Base-by-base conservation (phyloP, 139 green algal genomes). In the Chlamydomonas sp. region DNA sequence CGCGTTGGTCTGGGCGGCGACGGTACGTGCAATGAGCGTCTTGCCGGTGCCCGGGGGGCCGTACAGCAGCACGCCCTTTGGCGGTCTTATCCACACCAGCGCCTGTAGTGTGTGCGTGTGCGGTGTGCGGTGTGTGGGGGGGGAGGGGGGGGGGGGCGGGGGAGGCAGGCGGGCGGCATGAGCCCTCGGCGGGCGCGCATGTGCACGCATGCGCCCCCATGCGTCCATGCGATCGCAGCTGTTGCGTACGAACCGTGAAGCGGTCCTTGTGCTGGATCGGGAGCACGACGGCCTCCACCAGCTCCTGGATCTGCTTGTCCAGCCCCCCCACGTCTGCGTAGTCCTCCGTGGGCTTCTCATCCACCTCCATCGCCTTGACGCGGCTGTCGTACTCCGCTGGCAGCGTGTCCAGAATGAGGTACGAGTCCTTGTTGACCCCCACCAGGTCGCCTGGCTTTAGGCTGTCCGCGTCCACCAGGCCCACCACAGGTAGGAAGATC, bases 291-390 rank as follows among this genome's bases (percentile, higher is more conserved):
- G 95, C 95, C 80, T 99, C 95, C 37, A 96, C 88, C 62, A 98
- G 88, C 89, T 98, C 93, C 79, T 97, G 90, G 34, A 97, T 98
- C 85, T 99, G 94, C 83, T 98, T 98, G 82, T 97, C 94, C 37
- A 98, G 82, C 3, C 92, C 92, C 1, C 92, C 94, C 50, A 99
- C 90, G 77, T 99, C 95, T n/a, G 76, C 84, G 81, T 99, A 99
- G 76, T 99, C 95, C 83, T 99, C 95, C 13, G 82, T 97, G 5
- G 95, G 95, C 84, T 98, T 98, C 84, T 99, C 95, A 73, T 99
- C 95, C 68, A 96, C 90, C 79, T 96, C 87, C 91, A 97, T 96
- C 37, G 90, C 92, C 79, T 97, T 97, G 0, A 97, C 92, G 1
- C 95, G 79, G 24, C 87, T 91, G 84, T 99, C 95, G 65, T 99